Evolutionary conservation across 371 early-diverging fungal genomes (phyloP).

Genomic region (Mucor indicus): DNA sequence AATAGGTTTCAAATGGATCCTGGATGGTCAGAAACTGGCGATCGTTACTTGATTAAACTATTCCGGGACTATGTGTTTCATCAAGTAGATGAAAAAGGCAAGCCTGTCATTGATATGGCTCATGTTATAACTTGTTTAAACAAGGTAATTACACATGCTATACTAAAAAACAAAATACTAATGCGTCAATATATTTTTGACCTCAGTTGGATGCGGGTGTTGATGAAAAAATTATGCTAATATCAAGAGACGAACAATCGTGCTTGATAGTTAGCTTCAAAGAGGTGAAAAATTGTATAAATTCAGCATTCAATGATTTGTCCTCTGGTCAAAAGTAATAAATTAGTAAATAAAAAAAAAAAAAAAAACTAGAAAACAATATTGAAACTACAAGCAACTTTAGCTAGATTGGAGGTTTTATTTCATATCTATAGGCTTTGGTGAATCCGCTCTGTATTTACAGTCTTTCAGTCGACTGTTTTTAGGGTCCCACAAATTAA

Average conservation of each 20-base stretch:
- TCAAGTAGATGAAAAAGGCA: slow-evolving; percentile 86
- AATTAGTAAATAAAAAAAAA: slow-evolving; percentile 1
- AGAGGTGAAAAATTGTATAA: slow-evolving; percentile 83
- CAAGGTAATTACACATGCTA: no score
- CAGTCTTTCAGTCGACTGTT: no score
- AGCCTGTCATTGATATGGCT: slow-evolving; percentile 86
- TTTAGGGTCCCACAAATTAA: no score
- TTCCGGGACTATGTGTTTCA: slow-evolving; percentile 98
- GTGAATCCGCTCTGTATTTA: no score
- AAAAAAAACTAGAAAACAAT: slow-evolving; percentile 1
- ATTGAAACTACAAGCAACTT: no score
- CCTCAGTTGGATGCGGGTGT: slow-evolving; percentile 81
- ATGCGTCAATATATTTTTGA: not conserved
- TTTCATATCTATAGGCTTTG: no score
- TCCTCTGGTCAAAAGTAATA: slow-evolving; percentile 27
- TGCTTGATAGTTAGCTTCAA: slow-evolving; percentile 84
- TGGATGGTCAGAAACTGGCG: slow-evolving; percentile 97
- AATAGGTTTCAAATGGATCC: slow-evolving; percentile 57
- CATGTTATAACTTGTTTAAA: slow-evolving; percentile 81
- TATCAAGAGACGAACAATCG: slow-evolving; percentile 86
- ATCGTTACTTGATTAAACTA: slow-evolving; percentile 92
- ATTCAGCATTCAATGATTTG: slow-evolving; percentile 70
- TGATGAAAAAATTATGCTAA: slow-evolving; percentile 83
- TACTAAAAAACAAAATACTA: not conserved
- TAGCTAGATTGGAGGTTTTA: no score